Percentiles rank a stretch among this genome's conserved stretches.
These are phyloP conservation scores for Gymnopilus dilepis DNA, from an alignment of 768 basidiomycete species.

Conservation along the genomic window DNA sequence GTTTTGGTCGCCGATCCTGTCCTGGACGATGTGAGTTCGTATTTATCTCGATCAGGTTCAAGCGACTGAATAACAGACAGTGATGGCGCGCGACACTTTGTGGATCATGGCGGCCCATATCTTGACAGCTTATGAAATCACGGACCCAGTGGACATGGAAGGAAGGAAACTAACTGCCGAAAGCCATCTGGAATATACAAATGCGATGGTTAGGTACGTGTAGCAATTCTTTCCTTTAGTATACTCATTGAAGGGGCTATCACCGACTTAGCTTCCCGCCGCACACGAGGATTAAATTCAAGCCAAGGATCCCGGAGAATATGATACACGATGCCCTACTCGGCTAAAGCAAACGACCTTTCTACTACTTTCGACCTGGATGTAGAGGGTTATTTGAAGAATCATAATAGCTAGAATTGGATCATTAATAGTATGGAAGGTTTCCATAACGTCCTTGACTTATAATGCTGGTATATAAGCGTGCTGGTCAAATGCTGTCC, in stretches of 20 bases:
- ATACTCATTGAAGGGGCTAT: too few relatives aligned
- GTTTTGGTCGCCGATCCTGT: conserved; percentile 20
- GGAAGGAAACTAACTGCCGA: conserved; percentile 1
- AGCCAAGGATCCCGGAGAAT: conserved; percentile 1
- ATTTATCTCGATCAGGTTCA: not conserved
- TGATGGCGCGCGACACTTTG: conserved; percentile 14
- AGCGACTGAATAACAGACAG: not conserved
- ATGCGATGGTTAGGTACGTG: conserved; percentile 7
- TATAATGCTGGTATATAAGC: too few relatives aligned
- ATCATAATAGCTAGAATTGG: too few relatives aligned
- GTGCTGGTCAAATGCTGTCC: too few relatives aligned
- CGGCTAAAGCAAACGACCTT: not conserved
- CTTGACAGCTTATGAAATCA: conserved; percentile 10
- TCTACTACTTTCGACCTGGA: too few relatives aligned
- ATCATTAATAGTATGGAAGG: too few relatives aligned
- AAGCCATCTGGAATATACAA: conserved; percentile 2
- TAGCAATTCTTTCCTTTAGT: not conserved
- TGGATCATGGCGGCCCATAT: conserved; percentile 15
- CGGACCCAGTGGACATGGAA: not conserved
- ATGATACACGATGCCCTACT: conserved; percentile 3
- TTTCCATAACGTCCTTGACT: too few relatives aligned
- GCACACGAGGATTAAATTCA: conserved; percentile 4
- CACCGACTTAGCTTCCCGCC: conserved; percentile 1
- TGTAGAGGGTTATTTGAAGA: too few relatives aligned
- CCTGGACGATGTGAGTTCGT: conserved; percentile 8